Conservation (phyloP, 2,329 filamentous ascomycete genomes). For the Trichoderma atroviride region DNA sequence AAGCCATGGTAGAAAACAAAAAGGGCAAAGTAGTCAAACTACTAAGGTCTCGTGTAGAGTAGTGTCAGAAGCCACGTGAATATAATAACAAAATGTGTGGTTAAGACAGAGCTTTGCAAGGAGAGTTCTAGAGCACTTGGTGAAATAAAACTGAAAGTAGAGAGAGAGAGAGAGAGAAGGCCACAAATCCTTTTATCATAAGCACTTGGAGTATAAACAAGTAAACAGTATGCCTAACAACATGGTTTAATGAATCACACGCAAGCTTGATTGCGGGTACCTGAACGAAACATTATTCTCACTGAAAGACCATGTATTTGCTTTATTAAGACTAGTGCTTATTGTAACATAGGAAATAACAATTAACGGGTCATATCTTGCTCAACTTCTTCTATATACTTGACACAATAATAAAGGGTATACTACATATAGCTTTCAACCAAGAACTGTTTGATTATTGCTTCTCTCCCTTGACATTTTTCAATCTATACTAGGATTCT, state of each 20-base stretch:
- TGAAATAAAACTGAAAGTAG: too few species aligned
- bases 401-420: neutral
- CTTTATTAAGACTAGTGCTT: neutral
- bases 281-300: neutral
- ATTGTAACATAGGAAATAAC: neutral
- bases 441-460: too few species aligned
- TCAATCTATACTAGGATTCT: neutral
- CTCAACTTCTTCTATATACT: neutral
- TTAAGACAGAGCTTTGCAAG: neutral
- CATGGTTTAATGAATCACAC: neutral
- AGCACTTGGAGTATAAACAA: neutral
- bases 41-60: neutral
- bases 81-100: neutral
- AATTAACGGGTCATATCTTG: neutral
- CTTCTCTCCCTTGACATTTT: neutral
- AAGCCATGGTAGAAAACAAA: neutral
- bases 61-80: neutral
- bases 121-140: too few species aligned
- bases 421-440: too few species aligned
- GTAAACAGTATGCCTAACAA: neutral
- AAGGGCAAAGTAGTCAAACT: neutral
- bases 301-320: neutral
- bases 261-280: neutral
- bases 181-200: neutral
- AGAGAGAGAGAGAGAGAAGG: neutral